Base-by-base conservation (phyloP, 495 filamentous ascomycete genomes). In the Daldinia loculata region DNA sequence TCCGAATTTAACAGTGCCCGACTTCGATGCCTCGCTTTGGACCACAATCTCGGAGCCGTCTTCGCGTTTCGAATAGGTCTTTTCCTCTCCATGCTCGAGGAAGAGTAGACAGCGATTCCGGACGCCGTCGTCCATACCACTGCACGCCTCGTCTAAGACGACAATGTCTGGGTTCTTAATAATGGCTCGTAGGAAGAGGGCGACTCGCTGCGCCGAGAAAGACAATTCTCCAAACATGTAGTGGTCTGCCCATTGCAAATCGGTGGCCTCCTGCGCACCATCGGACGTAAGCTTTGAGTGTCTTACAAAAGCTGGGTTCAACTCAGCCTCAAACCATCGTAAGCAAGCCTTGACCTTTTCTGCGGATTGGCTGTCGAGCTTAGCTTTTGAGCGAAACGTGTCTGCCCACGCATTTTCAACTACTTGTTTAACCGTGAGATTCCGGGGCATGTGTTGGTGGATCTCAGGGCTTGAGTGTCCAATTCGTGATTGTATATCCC, bases 401-500 rank as follows among this genome's bases (percentile, higher is more conserved):
- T 98, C 93, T 7, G 93, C 91, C 86, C 93, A 98, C 2, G 95
- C 93, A 45, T 89, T 92, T 74, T 94, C 92, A 2, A 99, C 74
- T 0, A 91, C 86, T 58, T 90, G 87, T 7, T 92, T 88, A 19
- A 98, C 79, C 1, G 89, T 91, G 56, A 98, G 84, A 34, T 87
- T 84, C 50, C 89, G 89, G 2, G 95, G 95, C 81, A 98, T 97
- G 82, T 97, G 93, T 52, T 91, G 89, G 69, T 98, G 94, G 22
- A 98, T 91, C 76, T 99, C 95, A 0, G 95, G 96, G 51, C 91
- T 94, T 2, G 93, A 93, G 73, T 98, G 93, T 17, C 95, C 95
- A 58, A 98, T 90, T 17, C 93, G 90, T 2, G 89, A 84, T 75
- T 98, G 95, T 39, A 99, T 88, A 56, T 97, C 94, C 80, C 96